Evolutionary conservation across 2,329 filamentous ascomycete genomes (phyloP).

Genomic region (Neofusicoccum kwambonambiense): DNA sequence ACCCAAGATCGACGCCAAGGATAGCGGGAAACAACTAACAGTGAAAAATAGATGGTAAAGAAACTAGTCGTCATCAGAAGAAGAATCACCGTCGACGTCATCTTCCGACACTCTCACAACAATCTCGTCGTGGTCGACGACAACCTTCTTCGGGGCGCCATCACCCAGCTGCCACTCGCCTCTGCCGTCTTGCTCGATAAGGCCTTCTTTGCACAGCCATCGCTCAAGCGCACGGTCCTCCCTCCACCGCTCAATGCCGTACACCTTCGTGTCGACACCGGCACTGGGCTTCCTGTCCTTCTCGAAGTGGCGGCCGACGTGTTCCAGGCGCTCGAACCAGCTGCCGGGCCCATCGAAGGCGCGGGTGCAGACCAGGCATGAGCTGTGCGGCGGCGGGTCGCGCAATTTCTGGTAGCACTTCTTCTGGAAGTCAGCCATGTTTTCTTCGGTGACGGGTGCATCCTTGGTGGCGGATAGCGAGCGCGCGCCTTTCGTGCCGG

Average conservation of each 20-base stretch:
- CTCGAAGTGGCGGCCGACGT: constrained; percentile 79
- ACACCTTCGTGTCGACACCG: constrained; percentile 18
- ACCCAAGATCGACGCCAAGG: neutral
- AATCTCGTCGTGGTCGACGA: neutral
- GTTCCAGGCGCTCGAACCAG: constrained; percentile 86
- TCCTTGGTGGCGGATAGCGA: constrained; percentile 3
- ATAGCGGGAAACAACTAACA: neutral
- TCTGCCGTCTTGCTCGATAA: constrained; percentile 31
- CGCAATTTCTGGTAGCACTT: constrained; percentile 63
- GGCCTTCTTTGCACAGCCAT: constrained; percentile 41
- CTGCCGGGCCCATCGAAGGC: constrained; percentile 62
- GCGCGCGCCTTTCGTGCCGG: constrained; percentile 36
- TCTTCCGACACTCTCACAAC: neutral
- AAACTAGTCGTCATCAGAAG: neutral
- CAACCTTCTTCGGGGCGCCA: constrained; percentile 21
- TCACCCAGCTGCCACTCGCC: constrained; percentile 35
- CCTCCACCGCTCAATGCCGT: constrained; percentile 26
- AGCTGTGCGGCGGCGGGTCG: constrained; percentile 58
- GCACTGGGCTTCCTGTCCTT: constrained; percentile 38
- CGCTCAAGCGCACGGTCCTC: constrained; percentile 31
- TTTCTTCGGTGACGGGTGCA: constrained; percentile 45
- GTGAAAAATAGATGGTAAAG: neutral
- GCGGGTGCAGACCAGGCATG: constrained; percentile 65
- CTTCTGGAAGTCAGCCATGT: constrained; percentile 56
- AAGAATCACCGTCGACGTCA: neutral